Base-by-base conservation (phyloP, 2,329 filamentous ascomycete species). In the Aspergillus ibericus region DNA sequence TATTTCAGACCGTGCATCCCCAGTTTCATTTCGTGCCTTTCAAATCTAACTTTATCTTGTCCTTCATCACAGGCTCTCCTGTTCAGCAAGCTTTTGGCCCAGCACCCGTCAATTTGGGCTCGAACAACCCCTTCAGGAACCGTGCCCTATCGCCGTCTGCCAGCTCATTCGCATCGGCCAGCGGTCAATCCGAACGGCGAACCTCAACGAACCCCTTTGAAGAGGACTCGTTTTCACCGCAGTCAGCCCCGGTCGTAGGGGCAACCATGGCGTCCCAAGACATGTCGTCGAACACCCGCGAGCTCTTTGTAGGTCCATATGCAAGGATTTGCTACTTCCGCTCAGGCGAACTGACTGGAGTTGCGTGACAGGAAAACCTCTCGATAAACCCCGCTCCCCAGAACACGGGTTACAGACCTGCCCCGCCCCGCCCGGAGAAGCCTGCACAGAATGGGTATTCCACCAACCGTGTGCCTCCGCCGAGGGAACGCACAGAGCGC, bases 151-250 rank as follows among this genome's bases (percentile, higher is more conserved):
- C 78, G 34, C 76, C 74, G 4, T 67, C 51, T 22, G 51, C 65
- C 49, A 65, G 67, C 47, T 70, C 72, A 54, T 68, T 68, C 53
- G 66, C 66, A 48, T 71, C 57, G 18, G 63, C 62, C 29, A 48
- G 44, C 27, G 59, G 62, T 55, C 71, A 66, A 42, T 72, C 77
- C 56, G 72, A 79, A 61, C 80, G 82, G 63, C 82, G 81, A 47
- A 75, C 78, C 56, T 86, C 85, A 53, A 84, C 82, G 47, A 88
- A 88, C 66, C 86, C 86, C 25, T 88, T 88, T 68, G 77, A 78
- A 25, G 68, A 68, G 6, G 78, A 80, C 38, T 62, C 70, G 5
- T 53, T 73, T 36, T 74, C 75, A 15, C 70, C 72, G 22, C 74
- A 73, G 62, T 75, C 73, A 7, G 69, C 70, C 25, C 72, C 73